These are phyloP conservation scores for Penstemon newberryi DNA, from an alignment of 257 asterid genomes.

Conservation along the genomic window DNA sequence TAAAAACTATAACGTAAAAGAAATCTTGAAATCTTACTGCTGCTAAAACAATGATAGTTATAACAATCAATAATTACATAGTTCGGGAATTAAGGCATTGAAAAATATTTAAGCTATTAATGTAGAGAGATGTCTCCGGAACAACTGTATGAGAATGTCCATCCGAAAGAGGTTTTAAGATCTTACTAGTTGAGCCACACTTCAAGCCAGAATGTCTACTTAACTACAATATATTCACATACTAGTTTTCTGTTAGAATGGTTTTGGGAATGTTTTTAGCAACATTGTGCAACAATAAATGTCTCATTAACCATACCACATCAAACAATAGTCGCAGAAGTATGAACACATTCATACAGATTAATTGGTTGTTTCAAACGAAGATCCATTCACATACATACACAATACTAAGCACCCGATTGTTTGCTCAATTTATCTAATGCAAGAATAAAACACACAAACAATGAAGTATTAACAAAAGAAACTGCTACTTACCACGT, in stretches of 20 bases:
- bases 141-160: not conserved
- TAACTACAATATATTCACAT: not conserved
- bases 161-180: not conserved
- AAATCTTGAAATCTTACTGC: too few relatives aligned
- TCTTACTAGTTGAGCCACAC: not conserved
- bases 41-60: too few relatives aligned
- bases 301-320: constrained; percentile 1
- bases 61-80: too few relatives aligned
- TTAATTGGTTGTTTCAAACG: not conserved
- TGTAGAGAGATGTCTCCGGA: not conserved
- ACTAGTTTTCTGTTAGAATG: not conserved
- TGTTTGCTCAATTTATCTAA: not conserved
- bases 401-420: constrained; percentile 1
- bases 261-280: constrained; percentile 6
- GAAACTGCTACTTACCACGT: constrained; percentile 63
- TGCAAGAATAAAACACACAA: not conserved
- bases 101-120: too few relatives aligned
- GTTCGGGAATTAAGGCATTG: too few relatives aligned
- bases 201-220: not conserved
- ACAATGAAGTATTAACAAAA: not conserved
- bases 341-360: not conserved
- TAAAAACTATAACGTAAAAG: too few relatives aligned
- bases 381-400: constrained; percentile 6
- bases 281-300: not conserved
- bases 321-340: constrained; percentile 1